These are phyloP conservation scores for Cyphellophora europaea DNA, from an alignment of 2,329 filamentous ascomycete genomes.

Conservation along the genomic window DNA sequence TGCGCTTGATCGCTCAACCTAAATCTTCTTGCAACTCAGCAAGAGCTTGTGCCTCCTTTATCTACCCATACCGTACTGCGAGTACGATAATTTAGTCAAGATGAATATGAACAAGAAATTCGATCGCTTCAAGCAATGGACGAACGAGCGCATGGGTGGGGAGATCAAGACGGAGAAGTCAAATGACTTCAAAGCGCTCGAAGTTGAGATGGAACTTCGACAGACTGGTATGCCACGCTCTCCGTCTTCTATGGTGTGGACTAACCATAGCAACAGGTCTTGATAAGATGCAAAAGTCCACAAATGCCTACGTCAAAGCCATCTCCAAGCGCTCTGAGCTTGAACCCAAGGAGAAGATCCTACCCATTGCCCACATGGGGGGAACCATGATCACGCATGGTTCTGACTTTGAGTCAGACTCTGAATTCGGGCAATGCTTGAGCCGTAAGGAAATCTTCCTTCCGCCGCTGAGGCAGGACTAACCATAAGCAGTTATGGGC, in stretches of 20 bases:
- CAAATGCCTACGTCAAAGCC: slow-evolving; percentile 79
- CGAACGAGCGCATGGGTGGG: slow-evolving; percentile 88
- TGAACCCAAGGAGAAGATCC: slow-evolving; percentile 79
- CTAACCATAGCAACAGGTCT: slow-evolving; percentile 56
- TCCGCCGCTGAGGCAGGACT: too few relatives aligned
- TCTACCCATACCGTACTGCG: too few relatives aligned
- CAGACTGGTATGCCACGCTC: slow-evolving; percentile 58
- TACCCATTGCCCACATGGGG: slow-evolving; percentile 71
- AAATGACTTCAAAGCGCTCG: slow-evolving; percentile 83
- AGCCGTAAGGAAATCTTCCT: slow-evolving; percentile 43
- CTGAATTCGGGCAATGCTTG: slow-evolving; percentile 82
- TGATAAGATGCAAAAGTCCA: slow-evolving; percentile 79
- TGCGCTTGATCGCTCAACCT: too few relatives aligned
- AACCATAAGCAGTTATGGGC: slow-evolving; percentile 51
- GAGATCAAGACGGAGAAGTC: slow-evolving; percentile 80
- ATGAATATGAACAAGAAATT: slow-evolving; percentile 77
- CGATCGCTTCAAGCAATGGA: slow-evolving; percentile 96
- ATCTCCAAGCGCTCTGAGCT: slow-evolving; percentile 73
- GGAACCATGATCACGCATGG: slow-evolving; percentile 80
- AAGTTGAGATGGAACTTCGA: slow-evolving; percentile 80
- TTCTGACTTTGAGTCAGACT: slow-evolving; percentile 85
- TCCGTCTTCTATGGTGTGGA: background rate
- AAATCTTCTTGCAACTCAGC: too few relatives aligned
- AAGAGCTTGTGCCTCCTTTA: too few relatives aligned
- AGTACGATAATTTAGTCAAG: slow-evolving; percentile 15